phyloP scores from a whole-genome alignment of 495 filamentous ascomycete species.

The Aspergillus ellipticus region DNA sequence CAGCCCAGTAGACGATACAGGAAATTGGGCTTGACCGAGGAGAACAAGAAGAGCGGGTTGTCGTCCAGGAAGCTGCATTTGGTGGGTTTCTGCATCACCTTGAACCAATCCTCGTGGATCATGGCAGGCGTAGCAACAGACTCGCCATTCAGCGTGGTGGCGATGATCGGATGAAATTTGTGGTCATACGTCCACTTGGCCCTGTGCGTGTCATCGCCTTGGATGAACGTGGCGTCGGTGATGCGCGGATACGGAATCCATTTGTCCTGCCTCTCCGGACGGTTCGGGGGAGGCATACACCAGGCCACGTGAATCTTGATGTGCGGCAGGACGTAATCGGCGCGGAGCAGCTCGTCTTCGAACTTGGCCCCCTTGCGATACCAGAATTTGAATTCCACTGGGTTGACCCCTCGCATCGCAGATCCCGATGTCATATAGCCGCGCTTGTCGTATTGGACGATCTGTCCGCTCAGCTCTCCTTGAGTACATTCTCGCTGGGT shows the following conservation, averaged over 20 bases:
- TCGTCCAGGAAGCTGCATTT: constrained; percentile 51
- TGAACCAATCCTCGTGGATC: constrained; percentile 53
- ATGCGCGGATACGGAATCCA: constrained; percentile 59
- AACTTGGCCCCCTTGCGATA: constrained; percentile 54
- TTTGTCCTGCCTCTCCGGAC: constrained; percentile 48
- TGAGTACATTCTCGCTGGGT: constrained; percentile 41
- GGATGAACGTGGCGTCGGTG: constrained; percentile 52
- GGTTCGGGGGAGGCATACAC: constrained; percentile 50
- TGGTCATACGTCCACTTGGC: constrained; percentile 57
- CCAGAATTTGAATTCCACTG: constrained; percentile 50
- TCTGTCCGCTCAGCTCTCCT: constrained; percentile 40
- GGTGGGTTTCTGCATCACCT: constrained; percentile 51
- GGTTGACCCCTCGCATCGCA: constrained; percentile 48
- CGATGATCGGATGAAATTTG: constrained; percentile 56
- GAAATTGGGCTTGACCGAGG: constrained; percentile 39
- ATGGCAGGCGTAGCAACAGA: constrained; percentile 49
- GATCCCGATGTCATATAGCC: constrained; percentile 52
- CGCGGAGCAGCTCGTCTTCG: constrained; percentile 54
- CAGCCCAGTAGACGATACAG: constrained; percentile 41
- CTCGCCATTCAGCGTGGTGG: constrained; percentile 53
- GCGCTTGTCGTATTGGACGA: constrained; percentile 48
- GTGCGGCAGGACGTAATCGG: constrained; percentile 51
- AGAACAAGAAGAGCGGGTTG: constrained; percentile 52
- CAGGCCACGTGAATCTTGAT: constrained; percentile 52
- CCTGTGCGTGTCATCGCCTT: constrained; percentile 46